Evolutionary conservation across 2,329 filamentous ascomycete genomes (phyloP).

Genomic region (Colletotrichum brevisporum): DNA sequence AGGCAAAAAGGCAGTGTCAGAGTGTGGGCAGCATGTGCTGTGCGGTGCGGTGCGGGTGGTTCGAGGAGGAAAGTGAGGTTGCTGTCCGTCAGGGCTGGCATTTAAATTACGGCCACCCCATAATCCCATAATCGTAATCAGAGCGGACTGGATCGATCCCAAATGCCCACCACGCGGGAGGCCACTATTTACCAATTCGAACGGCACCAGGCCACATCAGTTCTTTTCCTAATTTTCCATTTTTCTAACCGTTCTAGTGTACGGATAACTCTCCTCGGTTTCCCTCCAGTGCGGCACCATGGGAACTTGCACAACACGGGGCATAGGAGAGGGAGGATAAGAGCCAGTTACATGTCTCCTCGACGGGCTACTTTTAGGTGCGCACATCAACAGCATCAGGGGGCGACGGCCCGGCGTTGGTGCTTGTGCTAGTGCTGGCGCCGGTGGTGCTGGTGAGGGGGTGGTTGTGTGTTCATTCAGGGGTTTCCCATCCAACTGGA

Average conservation of each 20-base stretch:
- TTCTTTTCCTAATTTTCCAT: not conserved
- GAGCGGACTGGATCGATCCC: slow-evolving; percentile 33
- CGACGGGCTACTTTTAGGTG: no score
- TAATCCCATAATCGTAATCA: slow-evolving; percentile 36
- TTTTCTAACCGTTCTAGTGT: not conserved
- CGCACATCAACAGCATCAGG: no score
- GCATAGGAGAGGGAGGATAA: no score
- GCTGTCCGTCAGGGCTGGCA: slow-evolving; percentile 38
- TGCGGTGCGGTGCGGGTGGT: slow-evolving; percentile 23
- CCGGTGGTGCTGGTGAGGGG: slow-evolving; percentile 10
- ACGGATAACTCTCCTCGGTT: no score
- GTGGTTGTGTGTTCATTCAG: slow-evolving; percentile 27
- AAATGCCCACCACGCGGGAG: slow-evolving; percentile 29
- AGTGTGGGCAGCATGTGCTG: not conserved
- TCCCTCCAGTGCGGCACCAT: no score
- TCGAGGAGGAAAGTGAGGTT: slow-evolving; percentile 39
- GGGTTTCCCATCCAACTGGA: slow-evolving; percentile 24
- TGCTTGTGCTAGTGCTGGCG: no score
- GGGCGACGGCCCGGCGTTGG: no score
- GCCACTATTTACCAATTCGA: slow-evolving; percentile 27
- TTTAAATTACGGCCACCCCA: slow-evolving; percentile 41
- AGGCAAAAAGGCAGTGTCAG: not conserved
- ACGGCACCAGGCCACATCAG: slow-evolving; percentile 17
- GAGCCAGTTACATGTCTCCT: no score
- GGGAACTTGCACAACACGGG: no score